phyloP scores from a whole-genome alignment of 2,329 filamentous ascomycete species.

The Trichoderma polysporum region DNA sequence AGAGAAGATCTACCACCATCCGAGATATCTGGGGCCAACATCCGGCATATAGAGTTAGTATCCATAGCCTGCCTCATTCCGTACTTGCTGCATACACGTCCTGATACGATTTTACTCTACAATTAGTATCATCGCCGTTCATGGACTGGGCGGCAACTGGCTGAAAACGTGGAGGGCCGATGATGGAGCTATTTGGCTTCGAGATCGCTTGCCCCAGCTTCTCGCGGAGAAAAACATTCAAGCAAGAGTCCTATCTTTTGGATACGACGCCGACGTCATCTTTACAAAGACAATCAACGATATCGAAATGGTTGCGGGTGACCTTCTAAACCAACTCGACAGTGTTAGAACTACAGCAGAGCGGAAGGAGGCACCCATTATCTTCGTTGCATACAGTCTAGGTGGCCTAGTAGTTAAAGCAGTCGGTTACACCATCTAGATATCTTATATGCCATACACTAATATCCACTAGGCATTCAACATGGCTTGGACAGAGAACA shows the following conservation, averaged over 20 bases:
- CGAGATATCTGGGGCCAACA: background rate
- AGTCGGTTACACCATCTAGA: background rate
- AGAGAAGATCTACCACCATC: background rate
- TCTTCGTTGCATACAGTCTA: background rate
- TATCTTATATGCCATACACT: background rate
- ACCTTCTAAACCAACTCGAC: background rate
- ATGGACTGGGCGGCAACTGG: background rate
- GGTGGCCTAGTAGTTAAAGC: background rate
- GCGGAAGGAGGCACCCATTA: background rate
- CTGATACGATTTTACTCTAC: no score
- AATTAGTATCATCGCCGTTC: background rate
- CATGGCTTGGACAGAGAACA: background rate
- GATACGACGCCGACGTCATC: background rate
- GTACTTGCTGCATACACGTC: background rate
- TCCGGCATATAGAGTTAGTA: background rate
- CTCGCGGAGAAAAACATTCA: background rate
- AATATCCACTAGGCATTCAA: background rate
- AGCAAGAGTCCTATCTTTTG: background rate
- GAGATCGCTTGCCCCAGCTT: background rate
- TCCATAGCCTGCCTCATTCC: background rate
- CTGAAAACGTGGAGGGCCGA: background rate
- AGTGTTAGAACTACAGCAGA: background rate
- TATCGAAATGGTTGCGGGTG: background rate
- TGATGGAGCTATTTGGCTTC: background rate
- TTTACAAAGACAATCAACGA: background rate